Evolutionary conservation across 1,139 yeast species (phyloP), one percentile per base, ranked within the genome.

Genomic region (Yamadazyma spencermartinsiae): DNA sequence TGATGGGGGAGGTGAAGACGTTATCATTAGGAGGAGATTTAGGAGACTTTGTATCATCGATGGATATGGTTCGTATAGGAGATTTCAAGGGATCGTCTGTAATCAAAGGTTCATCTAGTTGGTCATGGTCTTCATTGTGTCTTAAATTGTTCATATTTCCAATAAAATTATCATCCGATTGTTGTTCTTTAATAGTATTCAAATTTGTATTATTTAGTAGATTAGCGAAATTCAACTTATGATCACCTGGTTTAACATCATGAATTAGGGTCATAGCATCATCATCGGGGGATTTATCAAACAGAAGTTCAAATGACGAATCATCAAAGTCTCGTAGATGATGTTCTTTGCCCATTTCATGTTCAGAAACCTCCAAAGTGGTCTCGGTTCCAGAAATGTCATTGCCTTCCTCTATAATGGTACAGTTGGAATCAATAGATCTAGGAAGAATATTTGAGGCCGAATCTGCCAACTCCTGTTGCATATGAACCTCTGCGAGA

Each of bases 71-170:
- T 30, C 33, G 33, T 12, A 26, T 35, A 5, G 38, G 38, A 3
- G 38, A 31, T 5, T 19, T 24, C 8, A 26, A 3, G 4, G 38
- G 39, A 20, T 19, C 13, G 9, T 20, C 24, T 10, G 27, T 30
- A 20, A 18, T 23, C 10, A 31, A 17, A 19, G 20, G 33, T 3
- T 12, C 20, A 3, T 33, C 31, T 20, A 13, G 15, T n/a, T 28
- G 23, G 14, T 33, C 38, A 35, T 41, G 37, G 4, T 41, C 51
- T 35, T 64, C 69, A 39, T 67, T 67, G 37, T 66, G 72, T 28
- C 71, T 46, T 37, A 67, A 42, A 44, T 67, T 67, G 38, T 56
- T 54, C 31, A 65, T 48, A 35, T 64, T 60, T 10, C 48, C 52
- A 12, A 62, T 50, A 40, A 63, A 63, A 16, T 32, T 38, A 5